Percentiles rank a stretch among this genome's conserved stretches.
These are phyloP conservation scores for Nicotiana benthamiana DNA, from an alignment of 257 asterid genomes.

Conservation along the genomic window DNA sequence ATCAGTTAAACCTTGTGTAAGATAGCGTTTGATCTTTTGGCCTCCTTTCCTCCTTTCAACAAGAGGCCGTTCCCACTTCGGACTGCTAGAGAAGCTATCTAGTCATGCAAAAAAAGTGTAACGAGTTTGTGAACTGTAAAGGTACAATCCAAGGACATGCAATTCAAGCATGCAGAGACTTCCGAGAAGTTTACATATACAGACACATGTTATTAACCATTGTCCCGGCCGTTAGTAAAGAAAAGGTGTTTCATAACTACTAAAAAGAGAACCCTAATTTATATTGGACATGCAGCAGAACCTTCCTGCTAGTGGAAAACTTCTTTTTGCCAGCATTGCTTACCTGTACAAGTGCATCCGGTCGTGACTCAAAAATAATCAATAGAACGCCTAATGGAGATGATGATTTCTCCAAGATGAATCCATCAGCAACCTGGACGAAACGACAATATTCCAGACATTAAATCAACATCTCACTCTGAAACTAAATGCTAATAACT, in stretches of 20 bases:
- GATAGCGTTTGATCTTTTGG: constrained; percentile 53
- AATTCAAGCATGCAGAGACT: constrained; percentile 4
- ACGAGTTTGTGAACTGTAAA: neutral
- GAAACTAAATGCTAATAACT: neutral
- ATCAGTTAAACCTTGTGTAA: constrained; percentile 54
- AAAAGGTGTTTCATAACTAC: neutral
- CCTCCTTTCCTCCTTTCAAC: constrained; percentile 86
- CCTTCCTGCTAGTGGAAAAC: neutral
- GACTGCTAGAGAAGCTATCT: constrained; percentile 85
- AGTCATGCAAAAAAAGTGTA: neutral
- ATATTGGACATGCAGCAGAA: neutral
- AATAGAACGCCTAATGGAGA: constrained; percentile 68
- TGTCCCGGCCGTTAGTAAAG: neutral
- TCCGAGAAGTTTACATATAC: neutral
- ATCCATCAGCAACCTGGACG: constrained; percentile 66
- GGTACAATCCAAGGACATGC: constrained; percentile 1
- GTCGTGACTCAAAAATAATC: constrained; percentile 81
- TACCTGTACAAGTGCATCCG: constrained; percentile 86
- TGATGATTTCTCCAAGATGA: constrained; percentile 60
- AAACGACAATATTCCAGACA: neutral
- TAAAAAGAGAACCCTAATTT: neutral
- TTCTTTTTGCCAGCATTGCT: neutral
- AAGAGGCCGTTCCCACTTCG: constrained; percentile 81
- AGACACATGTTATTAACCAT: neutral
- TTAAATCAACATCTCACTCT: neutral